Conservation (phyloP, 345 rosid genomes). For the Mangifera indica region DNA sequence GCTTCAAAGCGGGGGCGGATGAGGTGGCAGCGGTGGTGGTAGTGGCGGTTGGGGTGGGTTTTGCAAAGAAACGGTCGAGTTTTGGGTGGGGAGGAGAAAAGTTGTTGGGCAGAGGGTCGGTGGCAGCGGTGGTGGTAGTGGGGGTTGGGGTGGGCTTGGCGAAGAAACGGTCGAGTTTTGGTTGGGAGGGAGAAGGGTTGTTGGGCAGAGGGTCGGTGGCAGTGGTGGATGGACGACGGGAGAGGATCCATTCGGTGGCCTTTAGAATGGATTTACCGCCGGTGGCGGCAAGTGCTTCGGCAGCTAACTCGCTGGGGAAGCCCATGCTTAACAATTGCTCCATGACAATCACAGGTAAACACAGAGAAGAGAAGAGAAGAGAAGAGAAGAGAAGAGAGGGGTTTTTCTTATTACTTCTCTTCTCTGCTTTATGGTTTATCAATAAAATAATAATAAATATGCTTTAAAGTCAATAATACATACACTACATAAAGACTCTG, state of each 20-base stretch:
- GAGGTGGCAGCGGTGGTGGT: slow-evolving; percentile 14
- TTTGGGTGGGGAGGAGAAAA: not conserved
- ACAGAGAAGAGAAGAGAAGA: too few species aligned
- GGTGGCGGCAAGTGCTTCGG: slow-evolving; percentile 58
- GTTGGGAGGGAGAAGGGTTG: slow-evolving; percentile 32
- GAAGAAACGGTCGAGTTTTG: slow-evolving; percentile 62
- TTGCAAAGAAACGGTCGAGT: not conserved
- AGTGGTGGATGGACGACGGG: slow-evolving; percentile 32
- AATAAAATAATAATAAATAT: too few species aligned
- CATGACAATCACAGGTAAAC: slow-evolving; percentile 51
- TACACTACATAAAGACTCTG: too few species aligned
- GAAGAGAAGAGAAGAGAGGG: too few species aligned
- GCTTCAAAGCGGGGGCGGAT: slow-evolving; percentile 30
- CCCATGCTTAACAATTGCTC: slow-evolving; percentile 65
- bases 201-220: not conserved
- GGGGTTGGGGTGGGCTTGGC: slow-evolving; percentile 30
- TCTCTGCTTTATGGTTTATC: too few species aligned
- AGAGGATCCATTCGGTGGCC: slow-evolving; percentile 72
- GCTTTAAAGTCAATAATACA: too few species aligned
- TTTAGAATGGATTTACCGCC: slow-evolving; percentile 55
- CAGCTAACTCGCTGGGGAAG: slow-evolving; percentile 50
- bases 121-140: slow-evolving; percentile 19
- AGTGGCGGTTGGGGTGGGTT: not conserved
- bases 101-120: not conserved
- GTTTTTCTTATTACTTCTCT: too few species aligned